Evolutionary conservation across 2,329 filamentous ascomycete genomes (phyloP).

Genomic region (Trichophyton mentagrophytes): DNA sequence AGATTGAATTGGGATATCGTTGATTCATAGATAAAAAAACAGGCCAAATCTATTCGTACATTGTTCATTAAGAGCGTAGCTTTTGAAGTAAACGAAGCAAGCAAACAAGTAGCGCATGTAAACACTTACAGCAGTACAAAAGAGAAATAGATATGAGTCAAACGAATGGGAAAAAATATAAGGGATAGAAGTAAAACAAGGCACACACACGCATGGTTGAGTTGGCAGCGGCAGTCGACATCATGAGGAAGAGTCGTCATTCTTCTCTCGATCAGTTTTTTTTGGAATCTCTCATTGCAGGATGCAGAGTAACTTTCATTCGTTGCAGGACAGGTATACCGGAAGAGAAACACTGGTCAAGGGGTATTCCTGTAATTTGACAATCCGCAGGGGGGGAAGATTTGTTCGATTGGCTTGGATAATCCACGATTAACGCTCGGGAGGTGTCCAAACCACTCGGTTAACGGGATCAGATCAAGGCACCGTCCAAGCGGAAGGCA

Average conservation of each 20-base stretch:
- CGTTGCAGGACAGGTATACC: not conserved
- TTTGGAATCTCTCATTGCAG: not conserved
- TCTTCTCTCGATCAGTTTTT: too few species aligned
- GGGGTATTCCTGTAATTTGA: not conserved
- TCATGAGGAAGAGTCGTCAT: too few species aligned
- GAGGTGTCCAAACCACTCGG: not conserved
- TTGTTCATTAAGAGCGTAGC: constrained; percentile 4
- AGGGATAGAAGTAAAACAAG: not conserved
- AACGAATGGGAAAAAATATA: not conserved
- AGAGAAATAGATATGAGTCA: constrained; percentile 1
- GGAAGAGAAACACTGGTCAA: not conserved
- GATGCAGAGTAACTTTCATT: not conserved
- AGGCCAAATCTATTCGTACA: constrained; percentile 4
- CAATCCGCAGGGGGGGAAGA: not conserved
- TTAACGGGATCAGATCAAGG: not conserved
- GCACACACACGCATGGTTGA: not conserved
- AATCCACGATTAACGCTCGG: not conserved
- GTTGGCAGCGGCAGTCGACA: not conserved
- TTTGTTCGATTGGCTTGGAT: not conserved
- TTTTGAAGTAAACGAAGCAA: not conserved
- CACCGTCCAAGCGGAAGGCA: not conserved
- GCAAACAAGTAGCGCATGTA: constrained; percentile 1
- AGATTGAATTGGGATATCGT: not conserved
- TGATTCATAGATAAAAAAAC: constrained; percentile 2
- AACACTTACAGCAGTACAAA: constrained; percentile 3